Conservation (phyloP, 768 basidiomycete genomes). For the Nidularia sp. region DNA sequence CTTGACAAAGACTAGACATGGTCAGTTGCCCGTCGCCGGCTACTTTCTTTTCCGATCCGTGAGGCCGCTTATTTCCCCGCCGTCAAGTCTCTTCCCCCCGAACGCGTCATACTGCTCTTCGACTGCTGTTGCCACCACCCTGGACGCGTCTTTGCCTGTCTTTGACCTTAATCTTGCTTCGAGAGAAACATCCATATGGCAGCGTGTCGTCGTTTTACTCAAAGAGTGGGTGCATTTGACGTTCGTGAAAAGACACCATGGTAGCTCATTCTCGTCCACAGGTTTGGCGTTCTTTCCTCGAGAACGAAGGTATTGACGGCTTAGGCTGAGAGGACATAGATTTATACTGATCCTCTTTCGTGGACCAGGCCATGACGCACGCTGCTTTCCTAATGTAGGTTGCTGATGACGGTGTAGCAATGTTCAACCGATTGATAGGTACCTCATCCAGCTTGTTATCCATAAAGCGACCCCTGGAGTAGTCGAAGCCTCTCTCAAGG, state of each 20-base stretch:
- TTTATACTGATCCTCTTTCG: conserved; percentile 4
- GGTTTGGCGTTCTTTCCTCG: conserved; percentile 83
- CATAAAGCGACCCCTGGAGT: conserved; percentile 66
- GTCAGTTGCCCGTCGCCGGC: too few species aligned
- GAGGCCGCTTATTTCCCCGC: too few species aligned
- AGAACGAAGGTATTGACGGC: conserved; percentile 53
- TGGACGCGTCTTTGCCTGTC: too few species aligned
- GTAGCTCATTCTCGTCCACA: conserved; percentile 14
- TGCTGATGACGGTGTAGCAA: neutral
- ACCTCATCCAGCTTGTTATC: conserved; percentile 49
- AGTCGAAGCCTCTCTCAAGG: conserved; percentile 64
- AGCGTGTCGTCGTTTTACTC: conserved; percentile 70
- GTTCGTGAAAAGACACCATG: neutral
- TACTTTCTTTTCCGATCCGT: too few species aligned
- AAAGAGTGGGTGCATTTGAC: conserved; percentile 34
- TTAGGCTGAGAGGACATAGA: neutral
- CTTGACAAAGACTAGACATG: too few species aligned
- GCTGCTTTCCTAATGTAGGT: conserved; percentile 75
- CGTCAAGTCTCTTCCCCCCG: too few species aligned
- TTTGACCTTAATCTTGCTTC: too few species aligned
- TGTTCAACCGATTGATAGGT: neutral
- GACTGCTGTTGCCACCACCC: too few species aligned
- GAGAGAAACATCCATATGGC: conserved; percentile 33
- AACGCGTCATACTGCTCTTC: too few species aligned
- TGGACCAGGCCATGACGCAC: conserved; percentile 66